Base-by-base conservation (phyloP, 768 basidiomycete genomes). In the Leccinellum luteum region DNA sequence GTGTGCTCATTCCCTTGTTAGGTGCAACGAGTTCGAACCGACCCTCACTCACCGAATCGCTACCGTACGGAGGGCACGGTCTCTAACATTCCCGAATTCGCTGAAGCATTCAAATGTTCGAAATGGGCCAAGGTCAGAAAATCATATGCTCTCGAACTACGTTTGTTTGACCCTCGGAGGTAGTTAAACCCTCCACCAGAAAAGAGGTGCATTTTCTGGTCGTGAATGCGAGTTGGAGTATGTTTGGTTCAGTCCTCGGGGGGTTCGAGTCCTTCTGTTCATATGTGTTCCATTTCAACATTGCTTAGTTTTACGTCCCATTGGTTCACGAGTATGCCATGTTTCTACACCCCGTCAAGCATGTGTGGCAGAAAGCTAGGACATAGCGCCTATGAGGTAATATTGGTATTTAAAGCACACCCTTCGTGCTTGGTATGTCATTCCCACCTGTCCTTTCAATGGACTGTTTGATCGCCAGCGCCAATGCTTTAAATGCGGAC, bases 401-500 rank as follows among this genome's bases (percentile, higher is more conserved):
- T 34, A 52, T 59, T 30, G 17, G n/a, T n/a, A 25, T 71, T 43
- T 70, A 86, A 51, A 99, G 77, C 6, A 98, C 95, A 47, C 97
- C 97, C 74, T 99, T 99, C 4, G 97, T 98, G 68, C 92, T 94
- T 0, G 96, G 96, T 30, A 98, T 86, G 57, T 99, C 97, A 62
- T 85, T 81, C 5, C 91, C 85, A 5, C 94, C 94, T 1, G 95
- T 98, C 54, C 80, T 80, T 70, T 92, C 85, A 61, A 97, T 90
- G n/a, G 97, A 97, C 73, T 98, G 86, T 55, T 89, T 85, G 63
- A 99, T 94, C 9, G 96, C 97, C 34, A 99, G 78, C 1, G 97
- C 97, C 19, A 98, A 75, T 1, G 97, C 96, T 75, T 99, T 99
- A 84, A 99, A 99, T 4, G 96, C 94, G 3, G 95, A 94, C 74